Evolutionary conservation across 2,329 filamentous ascomycete species (phyloP), one percentile per base, ranked within the genome.

Genomic region (Orbilia blumenaviensis): DNA sequence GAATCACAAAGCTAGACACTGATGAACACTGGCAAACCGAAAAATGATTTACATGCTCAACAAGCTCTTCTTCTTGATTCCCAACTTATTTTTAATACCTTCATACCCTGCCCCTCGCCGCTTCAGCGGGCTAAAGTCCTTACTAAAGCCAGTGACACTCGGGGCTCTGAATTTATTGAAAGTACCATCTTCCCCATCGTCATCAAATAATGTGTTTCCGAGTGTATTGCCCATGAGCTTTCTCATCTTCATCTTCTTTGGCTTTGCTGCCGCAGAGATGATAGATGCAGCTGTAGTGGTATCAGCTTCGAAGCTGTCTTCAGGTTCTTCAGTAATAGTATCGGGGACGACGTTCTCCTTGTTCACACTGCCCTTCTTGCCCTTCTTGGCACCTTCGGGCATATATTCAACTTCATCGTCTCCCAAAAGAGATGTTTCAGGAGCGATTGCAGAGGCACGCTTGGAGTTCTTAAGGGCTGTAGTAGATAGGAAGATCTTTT

Each of bases 191-290:
- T 82, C 88, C 7, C 91, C 90, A 3, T 90, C 90, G 7, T 91
- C 90, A 72, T 91, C 90, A 79, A 94, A 92, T 4, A 95, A 81
- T 2, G 89, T 91, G 79, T 84, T 86, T 78, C 89, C 88, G 54
- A 87, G 88, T 21, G 86, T 85, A 21, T 83, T 84, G 2, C 89
- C 89, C 0, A 92, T 85, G 3, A 92, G 83, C 83, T 92, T 94
- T 77, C 91, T 88, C 85, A 91, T 93, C 86, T 90, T 92, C 36
- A 61, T 50, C 25, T 77, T 77, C 73, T 77, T 77, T n/a, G 67
- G 60, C 81, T 88, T 80, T 82, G 58, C 21, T 32, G 44, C 48
- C 25, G 54, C 25, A 21, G 48, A 50, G 25, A 21, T n/a, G 1
- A 23, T 32, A n/a, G 38, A 86, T 87, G 69, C 78, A 80, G 78